Evolutionary conservation across 257 asterid species (phyloP), one percentile per base, ranked within the genome.

Genomic region (Ajuga chamaepitys): DNA sequence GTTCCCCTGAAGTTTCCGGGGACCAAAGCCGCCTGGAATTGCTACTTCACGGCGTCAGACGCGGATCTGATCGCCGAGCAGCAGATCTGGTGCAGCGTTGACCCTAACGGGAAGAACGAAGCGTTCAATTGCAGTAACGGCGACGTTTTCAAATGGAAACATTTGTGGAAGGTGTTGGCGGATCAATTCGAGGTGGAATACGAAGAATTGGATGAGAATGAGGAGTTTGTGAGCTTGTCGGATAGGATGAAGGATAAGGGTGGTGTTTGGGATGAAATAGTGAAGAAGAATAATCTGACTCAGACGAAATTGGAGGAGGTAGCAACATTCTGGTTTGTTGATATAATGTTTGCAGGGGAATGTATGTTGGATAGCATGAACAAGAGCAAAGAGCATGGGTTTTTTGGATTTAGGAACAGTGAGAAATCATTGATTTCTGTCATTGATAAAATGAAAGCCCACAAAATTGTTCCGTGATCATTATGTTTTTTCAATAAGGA

Each of bases 361-460:
- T 63, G 78, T 53, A 40, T 77, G 74, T 58, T 77, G 74, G 78
- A 73, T 34, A 73, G 2, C 16, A 77, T 77, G 82, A 77, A 73
- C 30, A 77, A 77, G 82, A 77, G 78, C 62, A 77, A 72, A 60
- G 81, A 77, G 34, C 81, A 52, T 57, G 81, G 78, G 0, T 77
- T 77, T 25, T 45, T 73, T 55, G 82, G 82, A 5, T 77, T 77
- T 48, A 72, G 82, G 48, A 77, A 77, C 67, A 73, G 70, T 17
- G 48, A 42, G 4, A 73, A 64, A 24, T 68, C 82, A 2, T 24
- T 77, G 11, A 22, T 69, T 58, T 58, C 75, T 0, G 70, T 73
- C 26, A 65, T 77, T 8, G 68, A 77, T n/a, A 77, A 77, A 45
- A 73, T 77, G 82, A 77, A 69, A 59, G 56, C 53, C 5, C 70